Percentiles rank a stretch among this genome's conserved stretches.
phyloP scores from a whole-genome alignment of 176 grass and related monocot genomes.

The Pontederia paniculata region DNA sequence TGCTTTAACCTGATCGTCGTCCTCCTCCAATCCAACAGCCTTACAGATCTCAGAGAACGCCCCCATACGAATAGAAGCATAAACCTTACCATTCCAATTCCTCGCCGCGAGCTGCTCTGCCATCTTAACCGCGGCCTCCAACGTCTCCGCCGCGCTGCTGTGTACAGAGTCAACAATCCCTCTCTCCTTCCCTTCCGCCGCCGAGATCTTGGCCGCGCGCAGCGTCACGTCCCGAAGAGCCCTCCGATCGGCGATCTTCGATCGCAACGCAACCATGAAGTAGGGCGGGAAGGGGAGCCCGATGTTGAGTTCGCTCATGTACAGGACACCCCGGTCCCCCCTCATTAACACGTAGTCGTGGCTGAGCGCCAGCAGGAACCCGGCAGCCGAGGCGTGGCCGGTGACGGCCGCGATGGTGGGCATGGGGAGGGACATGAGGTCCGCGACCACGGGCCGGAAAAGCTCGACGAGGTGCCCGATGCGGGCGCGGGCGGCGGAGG shows the following conservation, averaged over 20 bases:
- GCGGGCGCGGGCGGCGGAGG: conserved; percentile 9
- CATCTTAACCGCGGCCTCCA: conserved; percentile 21
- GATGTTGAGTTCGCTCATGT: conserved; percentile 75
- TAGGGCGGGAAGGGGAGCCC: conserved; percentile 43
- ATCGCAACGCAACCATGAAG: conserved; percentile 40
- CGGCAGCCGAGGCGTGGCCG: conserved; percentile 46
- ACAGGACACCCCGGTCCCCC: conserved; percentile 49
- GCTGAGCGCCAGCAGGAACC: conserved; percentile 37
- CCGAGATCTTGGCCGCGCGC: conserved; percentile 33
- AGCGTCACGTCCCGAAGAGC: conserved; percentile 40
- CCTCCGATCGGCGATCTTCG: conserved; percentile 56
- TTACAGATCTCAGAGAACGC: conserved; percentile 23
- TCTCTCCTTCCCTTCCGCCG: conserved; percentile 26
- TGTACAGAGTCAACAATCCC: conserved; percentile 45
- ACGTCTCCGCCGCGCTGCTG: conserved; percentile 19
- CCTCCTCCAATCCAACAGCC: conserved; percentile 11
- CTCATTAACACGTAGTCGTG: conserved; percentile 76
- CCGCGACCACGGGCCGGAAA: conserved; percentile 30
- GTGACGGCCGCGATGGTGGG: conserved; percentile 64
- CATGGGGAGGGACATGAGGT: conserved; percentile 56
- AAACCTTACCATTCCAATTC: conserved; percentile 30
- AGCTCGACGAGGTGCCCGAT: conserved; percentile 13
- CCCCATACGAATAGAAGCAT: conserved; percentile 27
- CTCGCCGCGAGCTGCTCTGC: conserved; percentile 32
- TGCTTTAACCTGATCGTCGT: neutral